A percentile compares a stretch with the other conserved stretches of the same genome.
These are phyloP conservation scores for Solanum chilense DNA, from an alignment of 257 asterid genomes.

Conservation along the genomic window DNA sequence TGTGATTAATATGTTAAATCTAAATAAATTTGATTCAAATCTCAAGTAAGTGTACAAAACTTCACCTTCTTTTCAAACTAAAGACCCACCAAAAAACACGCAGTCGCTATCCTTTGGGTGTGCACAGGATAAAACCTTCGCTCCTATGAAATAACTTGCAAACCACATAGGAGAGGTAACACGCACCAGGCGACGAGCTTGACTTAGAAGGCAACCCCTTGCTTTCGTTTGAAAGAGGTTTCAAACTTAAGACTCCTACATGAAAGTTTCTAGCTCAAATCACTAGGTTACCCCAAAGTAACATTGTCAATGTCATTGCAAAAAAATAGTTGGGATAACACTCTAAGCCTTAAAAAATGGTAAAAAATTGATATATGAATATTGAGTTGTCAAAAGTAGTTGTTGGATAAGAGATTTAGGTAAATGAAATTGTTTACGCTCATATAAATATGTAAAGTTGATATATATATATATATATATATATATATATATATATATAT, in stretches of 20 bases:
- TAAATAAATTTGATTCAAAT: not conserved
- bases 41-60: not conserved
- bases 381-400: not conserved
- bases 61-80: not conserved
- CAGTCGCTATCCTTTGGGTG: accelerated
- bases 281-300: accelerated
- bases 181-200: too few species aligned
- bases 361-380: not conserved
- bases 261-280: too few species aligned
- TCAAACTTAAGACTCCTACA: too few species aligned
- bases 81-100: not conserved
- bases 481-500: too few species aligned
- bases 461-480: too few species aligned
- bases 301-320: not conserved
- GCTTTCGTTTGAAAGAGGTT: too few species aligned
- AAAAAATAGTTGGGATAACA: too few species aligned
- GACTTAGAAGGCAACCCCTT: too few species aligned
- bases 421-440: not conserved
- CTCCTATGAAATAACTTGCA: too few species aligned
- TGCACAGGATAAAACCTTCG: accelerated
- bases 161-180: too few species aligned
- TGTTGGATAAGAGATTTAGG: not conserved
- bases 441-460: not conserved
- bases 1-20: not conserved
- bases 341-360: not conserved